phyloP scores from a whole-genome alignment of 139 green algal genomes.

The Haematococcus sp. region DNA sequence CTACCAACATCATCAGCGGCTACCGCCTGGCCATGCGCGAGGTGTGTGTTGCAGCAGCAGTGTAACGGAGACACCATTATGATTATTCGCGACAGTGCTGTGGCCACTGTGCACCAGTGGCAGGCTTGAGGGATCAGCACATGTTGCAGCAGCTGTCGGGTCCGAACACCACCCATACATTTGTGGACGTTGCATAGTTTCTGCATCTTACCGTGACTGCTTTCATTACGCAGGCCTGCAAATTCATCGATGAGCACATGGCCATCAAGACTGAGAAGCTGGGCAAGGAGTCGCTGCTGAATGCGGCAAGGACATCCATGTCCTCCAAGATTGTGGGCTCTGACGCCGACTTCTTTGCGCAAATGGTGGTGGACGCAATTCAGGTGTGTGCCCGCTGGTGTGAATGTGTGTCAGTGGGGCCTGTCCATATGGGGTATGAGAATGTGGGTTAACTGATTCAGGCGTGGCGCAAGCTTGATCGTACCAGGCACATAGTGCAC shows the following conservation, averaged over 20 bases:
- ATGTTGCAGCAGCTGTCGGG: no score
- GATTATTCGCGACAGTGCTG: no score
- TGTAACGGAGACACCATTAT: no score
- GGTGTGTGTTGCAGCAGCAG: slow-evolving; percentile 44
- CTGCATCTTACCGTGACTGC: no score
- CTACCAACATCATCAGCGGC: slow-evolving; percentile 96
- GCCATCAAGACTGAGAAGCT: slow-evolving; percentile 76
- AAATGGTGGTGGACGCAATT: slow-evolving; percentile 87
- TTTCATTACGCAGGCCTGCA: slow-evolving; percentile 85
- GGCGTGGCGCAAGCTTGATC: no score
- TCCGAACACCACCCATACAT: no score
- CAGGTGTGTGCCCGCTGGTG: slow-evolving; percentile 6
- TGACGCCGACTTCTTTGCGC: slow-evolving; percentile 86
- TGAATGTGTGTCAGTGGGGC: no score
- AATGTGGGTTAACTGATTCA: no score
- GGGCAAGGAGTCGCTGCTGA: slow-evolving; percentile 81
- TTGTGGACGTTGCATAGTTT: no score
- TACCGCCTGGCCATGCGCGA: slow-evolving; percentile 96
- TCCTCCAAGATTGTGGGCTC: slow-evolving; percentile 89
- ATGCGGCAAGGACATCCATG: slow-evolving; percentile 91
- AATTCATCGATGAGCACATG: slow-evolving; percentile 90
- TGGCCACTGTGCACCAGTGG: neutral
- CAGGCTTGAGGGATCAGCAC: no score
- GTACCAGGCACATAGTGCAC: no score
- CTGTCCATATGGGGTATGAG: no score